Base-by-base conservation (phyloP, 805 yeast species). In the Scheffersomyces lignosus region DNA sequence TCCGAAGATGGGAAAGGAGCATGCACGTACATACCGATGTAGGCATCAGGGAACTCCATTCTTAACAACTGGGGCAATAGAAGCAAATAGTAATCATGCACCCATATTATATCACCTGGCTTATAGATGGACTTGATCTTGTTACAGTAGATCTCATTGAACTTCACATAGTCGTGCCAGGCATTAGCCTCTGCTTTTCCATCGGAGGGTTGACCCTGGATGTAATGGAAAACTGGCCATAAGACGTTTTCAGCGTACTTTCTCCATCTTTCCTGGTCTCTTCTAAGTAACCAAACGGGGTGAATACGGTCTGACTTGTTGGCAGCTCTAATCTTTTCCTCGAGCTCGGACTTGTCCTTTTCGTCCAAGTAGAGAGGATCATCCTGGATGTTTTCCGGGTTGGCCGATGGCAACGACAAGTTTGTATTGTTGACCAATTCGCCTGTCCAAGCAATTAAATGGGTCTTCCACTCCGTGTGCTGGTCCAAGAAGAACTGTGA, bases 171-270 rank as follows among this genome's bases (percentile, higher is more conserved):
- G 56, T 87, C 95, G 57, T 82, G 76, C 96, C 96, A 89, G 53
- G 78, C 77, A 31, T 77, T 73, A 30, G 80, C 74, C 54, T 87
- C 91, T 26, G 74, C 79, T 20, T 75, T 71, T 4, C 87, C 87
- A 55, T 83, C 83, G 2, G 80, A 73, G 0, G 84, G 77, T 38
- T 82, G 82, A 29, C 83, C 82, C 60, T 87, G 84, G 58, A 93
- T 88, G 64, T 93, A 93, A 56, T 93, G 99, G 62, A 91, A 81
- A 2, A 88, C 83, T 1, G 96, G 96, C 98, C 99, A 93, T 18
- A 93, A 67, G 15, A 83, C 82, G 50, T 84, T 80, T 56, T 91
- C 98, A 1, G 97, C 95, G 55, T 87, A 91, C 47, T 73, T 74
- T 48, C 97, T 75, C 96, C 97, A 91, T 41, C 90, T 70, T 29